Evolutionary conservation across 192 early-diverging fungal species (phyloP), one percentile per base, ranked within the genome.

Genomic region (Entomortierella beljakovae): DNA sequence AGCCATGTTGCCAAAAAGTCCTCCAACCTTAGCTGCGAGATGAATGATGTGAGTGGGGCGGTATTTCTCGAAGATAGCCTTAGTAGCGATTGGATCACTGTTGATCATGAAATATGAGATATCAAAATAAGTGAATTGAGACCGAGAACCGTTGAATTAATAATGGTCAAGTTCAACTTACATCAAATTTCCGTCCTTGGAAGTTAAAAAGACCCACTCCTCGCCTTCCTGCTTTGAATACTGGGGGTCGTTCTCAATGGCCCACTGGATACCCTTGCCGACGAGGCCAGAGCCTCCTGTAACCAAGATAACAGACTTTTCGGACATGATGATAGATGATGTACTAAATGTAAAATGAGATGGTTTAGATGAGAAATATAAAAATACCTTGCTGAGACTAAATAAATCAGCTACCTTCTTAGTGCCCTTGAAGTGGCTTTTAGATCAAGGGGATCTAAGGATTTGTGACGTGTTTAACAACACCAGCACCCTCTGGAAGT

Each of bases 31-130:
- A 35, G 89, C 89, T 50, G 90, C 90, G 65, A 94, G 83, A 79
- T 94, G 93, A 75, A 94, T 90, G 63, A 94, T 91, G 70, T 93
- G 88, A 16, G 92, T 93, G 34, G 93, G 93, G 61, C 87, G 85
- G 70, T 93, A 86, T 61, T 88, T 90, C 66, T 92, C 90, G 81
- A 94, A 94, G 52, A 94, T 81, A 16, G 85, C 83, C 66, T 85
- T 80, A 60, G 91, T 91, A 61, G 86, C 83, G 28, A 65, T 83
- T 25, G 64, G 63, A 67, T 93, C 88, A 67, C 91, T 92, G 80
- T 23, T 32, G 28, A 26, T 51, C 4, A 5, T 33, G 29, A 25
- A 37, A 42, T 46, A 57, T 6, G 42, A 18, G 13, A n/a, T 23
- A 48, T n/a, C 1, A 35, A 43, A 32, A 49, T 54, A 8, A 55